Evolutionary conservation across 306 rosid species (phyloP).

Genomic region (Alnus rubra): DNA sequence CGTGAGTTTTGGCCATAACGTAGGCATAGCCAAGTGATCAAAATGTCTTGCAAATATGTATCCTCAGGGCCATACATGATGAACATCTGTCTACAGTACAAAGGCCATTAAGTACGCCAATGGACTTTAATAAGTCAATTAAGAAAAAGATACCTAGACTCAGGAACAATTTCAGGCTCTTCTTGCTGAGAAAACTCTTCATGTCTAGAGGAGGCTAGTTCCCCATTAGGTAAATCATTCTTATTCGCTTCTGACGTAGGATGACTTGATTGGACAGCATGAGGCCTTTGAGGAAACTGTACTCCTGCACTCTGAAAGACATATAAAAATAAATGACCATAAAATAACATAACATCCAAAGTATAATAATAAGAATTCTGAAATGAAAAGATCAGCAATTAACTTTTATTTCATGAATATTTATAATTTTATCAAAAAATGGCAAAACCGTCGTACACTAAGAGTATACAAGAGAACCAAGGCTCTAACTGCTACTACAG

Average conservation of each 20-base stretch:
- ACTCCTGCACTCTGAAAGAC: slow-evolving; percentile 83
- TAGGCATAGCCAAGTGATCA: neutral
- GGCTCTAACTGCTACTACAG: neutral
- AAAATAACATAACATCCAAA: neutral
- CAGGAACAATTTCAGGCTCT: slow-evolving; percentile 64
- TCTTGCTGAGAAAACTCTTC: slow-evolving; percentile 47
- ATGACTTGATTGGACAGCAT: slow-evolving; percentile 46
- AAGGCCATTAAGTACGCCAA: neutral
- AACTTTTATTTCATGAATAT: too few relatives aligned
- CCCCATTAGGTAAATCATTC: slow-evolving; percentile 47
- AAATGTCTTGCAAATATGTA: neutral
- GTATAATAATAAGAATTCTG: neutral
- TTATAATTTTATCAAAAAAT: too few relatives aligned
- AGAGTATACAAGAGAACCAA: too few relatives aligned
- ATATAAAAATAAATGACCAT: slow-evolving; percentile 6
- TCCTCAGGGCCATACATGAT: neutral
- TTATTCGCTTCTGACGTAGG: slow-evolving; percentile 52
- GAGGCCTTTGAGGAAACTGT: slow-evolving; percentile 73
- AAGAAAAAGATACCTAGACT: slow-evolving; percentile 65
- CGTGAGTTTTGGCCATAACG: neutral
- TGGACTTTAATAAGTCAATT: neutral
- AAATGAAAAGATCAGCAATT: neutral
- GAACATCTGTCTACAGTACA: neutral
- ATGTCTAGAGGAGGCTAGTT: slow-evolving; percentile 46
- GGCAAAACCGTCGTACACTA: too few relatives aligned